Base-by-base conservation (phyloP, 148 eudicot species). In the Nepenthes gracilis region DNA sequence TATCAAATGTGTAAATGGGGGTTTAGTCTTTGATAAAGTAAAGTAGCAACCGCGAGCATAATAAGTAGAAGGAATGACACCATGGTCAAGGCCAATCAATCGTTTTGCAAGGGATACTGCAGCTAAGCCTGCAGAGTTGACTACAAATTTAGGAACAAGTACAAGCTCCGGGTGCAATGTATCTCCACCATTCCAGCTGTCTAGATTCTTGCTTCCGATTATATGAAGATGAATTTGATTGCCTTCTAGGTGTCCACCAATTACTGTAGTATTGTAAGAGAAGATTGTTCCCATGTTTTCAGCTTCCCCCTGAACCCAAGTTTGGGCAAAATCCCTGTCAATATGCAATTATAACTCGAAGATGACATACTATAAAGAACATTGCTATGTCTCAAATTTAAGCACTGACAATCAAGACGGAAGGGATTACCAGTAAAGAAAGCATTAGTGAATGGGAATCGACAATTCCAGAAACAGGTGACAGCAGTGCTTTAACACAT, bases 41-140 rank as follows among this genome's bases (percentile, higher is more conserved):
- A 83, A 88, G 74, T 92, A 92, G 75, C 90, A 87, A 45, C 97
- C 97, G 59, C 97, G 86, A 61, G 97, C 96, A 72, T 73, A 85
- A 67, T 72, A 72, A 54, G 88, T 64, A 34, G 49, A 43, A 7
- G 96, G 96, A 54, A 82, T 72, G 45, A 45, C 66, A 58, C 67
- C 68, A 34, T 3, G 49, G 34, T 75, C 52, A 14, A 82, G 69
- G 62, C 96, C 94, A 35, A 56, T 38, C 58, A 92, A 62, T 65
- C 79, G 74, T 71, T 73, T 92, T 43, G 94, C 89, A 72, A 92
- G 85, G 43, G 86, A 59, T 53, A 71, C 57, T 1, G 97, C 87
- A 61, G 94, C 82, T 66, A 88, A 68, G 57, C 97, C 97, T 55
- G 96, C 81, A 62, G 85, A 77, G 62, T 88, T 92, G 70, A 88